Evolutionary conservation across 345 rosid genomes (phyloP), one percentile per base, ranked within the genome.

Genomic region (Combretum micranthum): DNA sequence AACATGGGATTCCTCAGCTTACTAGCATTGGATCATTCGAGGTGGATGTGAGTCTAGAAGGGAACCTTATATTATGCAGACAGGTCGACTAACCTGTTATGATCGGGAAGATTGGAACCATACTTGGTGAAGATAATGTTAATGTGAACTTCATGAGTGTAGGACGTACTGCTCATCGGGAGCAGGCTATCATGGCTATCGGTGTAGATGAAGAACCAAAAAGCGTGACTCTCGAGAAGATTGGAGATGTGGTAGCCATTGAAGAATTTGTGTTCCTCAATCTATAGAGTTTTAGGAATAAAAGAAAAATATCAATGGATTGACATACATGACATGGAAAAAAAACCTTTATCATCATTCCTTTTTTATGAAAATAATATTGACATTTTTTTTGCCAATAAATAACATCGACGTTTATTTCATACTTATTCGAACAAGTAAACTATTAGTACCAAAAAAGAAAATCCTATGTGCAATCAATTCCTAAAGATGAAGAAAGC

Each of bases 11-110:
- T 37, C 90, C 92, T 21, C 81, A 69, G 51, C 65, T 85, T 55
- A 79, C 84, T 10, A 79, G 64, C 66, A 80, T 83, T 13, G 96
- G 96, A 26, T 72, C 90, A 2, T 83, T 81, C 13, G 67, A 64
- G 20, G 90, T 88, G n/a, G 87, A 85, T 63, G 90, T 85, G 66
- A 88, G 85, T 79, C 57, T 88, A 65, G 90, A 88, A 77, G 92
- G 96, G 53, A 75, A 80, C 72, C 58, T 87, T 42, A 69, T 87
- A 25, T 80, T 85, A 2, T 83, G 84, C 69, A 65, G 80, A 57
- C 95, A 86, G 76, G 66, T 78, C 47, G 90, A 86, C 76, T 86
- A 81, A 67, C 90, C 90, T 0, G 86, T 84, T 49, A 74, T 83
- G 71, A 81, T 83, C 32, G 95, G 95, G 55, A 77, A 49, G 56